Conservation (phyloP, 805 yeast genomes). For the Danielozyma ontarioensis region DNA sequence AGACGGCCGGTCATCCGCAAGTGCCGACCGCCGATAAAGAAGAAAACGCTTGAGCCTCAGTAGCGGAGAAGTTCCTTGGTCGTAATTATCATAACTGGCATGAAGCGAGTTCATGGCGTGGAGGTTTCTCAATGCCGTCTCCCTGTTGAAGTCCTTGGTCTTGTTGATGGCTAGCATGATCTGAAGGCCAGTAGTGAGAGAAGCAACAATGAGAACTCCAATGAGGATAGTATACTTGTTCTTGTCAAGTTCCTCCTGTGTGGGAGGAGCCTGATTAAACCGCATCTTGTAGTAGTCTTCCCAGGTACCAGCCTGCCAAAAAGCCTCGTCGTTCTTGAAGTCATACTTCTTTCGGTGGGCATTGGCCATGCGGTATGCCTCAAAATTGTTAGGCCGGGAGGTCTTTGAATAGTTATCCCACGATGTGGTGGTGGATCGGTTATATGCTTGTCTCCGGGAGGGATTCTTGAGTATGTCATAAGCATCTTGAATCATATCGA, state of each 20-base stretch:
- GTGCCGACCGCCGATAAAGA: slow-evolving; percentile 25
- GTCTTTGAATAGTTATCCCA: slow-evolving; percentile 19
- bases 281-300: slow-evolving; percentile 51
- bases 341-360: slow-evolving; percentile 29
- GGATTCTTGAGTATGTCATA: slow-evolving; percentile 49
- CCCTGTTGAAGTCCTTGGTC: slow-evolving; percentile 26
- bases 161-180: slow-evolving; percentile 34
- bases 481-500: slow-evolving; percentile 28
- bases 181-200: slow-evolving; percentile 36
- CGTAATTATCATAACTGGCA: slow-evolving; percentile 21
- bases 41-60: slow-evolving; percentile 31
- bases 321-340: slow-evolving; percentile 34
- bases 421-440: slow-evolving; percentile 23
- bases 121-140: slow-evolving; percentile 21
- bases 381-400: slow-evolving; percentile 20
- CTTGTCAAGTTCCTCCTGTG: slow-evolving; percentile 36
- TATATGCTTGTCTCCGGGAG: slow-evolving; percentile 49
- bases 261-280: slow-evolving; percentile 32
- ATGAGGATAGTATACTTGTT: slow-evolving; percentile 41
- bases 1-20: slow-evolving; percentile 14
- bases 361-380: slow-evolving; percentile 34
- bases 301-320: slow-evolving; percentile 64
- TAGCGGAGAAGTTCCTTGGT: slow-evolving; percentile 21
- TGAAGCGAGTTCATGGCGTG: slow-evolving; percentile 25
- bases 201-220: slow-evolving; percentile 30